Base-by-base conservation (phyloP, 352 stramenopile species). In the Phytophthora constricta region DNA sequence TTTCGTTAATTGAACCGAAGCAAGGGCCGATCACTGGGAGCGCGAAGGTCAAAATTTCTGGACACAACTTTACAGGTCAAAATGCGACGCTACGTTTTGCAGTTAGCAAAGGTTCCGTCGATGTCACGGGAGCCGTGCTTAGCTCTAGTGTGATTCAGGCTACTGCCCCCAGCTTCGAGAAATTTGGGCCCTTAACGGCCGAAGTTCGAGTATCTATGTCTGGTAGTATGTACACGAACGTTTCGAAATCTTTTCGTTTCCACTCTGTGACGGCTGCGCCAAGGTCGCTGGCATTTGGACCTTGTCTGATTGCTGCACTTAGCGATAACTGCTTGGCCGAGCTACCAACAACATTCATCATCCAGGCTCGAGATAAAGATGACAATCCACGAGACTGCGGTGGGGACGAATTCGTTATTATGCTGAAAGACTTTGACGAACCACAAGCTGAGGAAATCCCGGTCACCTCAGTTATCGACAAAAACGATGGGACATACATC, bases 21-120 rank as follows among this genome's bases (percentile, higher is more conserved):
- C 92, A 90, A 47, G 97, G 96, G 41, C 95, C 96, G 14, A 97
- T 99, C 71, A 99, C 97, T 3, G 97, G 97, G 41, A 95, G 71
- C 23, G 94, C 92, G 14, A 87, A 93, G 70, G 79, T 98, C 43
- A 95, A 90, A 57, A 69, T 99, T 16, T 68, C 79, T 49, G 97
- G 97, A 26, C 95, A 97, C 81, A 97, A 97, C 55, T 99, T 99
- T 62, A 82, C 79, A 13, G 91, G 89, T 7, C 80, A 87, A 61
- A 87, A 77, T 22, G 89, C 92, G 13, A 98, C 66, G 9, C 71
- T 98, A 23, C 93, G 95, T 14, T 98, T 99, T 63, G 90, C 95
- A 0, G 98, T 96, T 42, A 75, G 79, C 2, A 98, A 98, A 68
- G 96, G 96, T 0, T 98, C 90, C 55, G 75, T 98, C 1, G 97